Evolutionary conservation across 2,329 filamentous ascomycete genomes (phyloP), one percentile per base, ranked within the genome.

Genomic region (Aspergillus puulaauensis): DNA sequence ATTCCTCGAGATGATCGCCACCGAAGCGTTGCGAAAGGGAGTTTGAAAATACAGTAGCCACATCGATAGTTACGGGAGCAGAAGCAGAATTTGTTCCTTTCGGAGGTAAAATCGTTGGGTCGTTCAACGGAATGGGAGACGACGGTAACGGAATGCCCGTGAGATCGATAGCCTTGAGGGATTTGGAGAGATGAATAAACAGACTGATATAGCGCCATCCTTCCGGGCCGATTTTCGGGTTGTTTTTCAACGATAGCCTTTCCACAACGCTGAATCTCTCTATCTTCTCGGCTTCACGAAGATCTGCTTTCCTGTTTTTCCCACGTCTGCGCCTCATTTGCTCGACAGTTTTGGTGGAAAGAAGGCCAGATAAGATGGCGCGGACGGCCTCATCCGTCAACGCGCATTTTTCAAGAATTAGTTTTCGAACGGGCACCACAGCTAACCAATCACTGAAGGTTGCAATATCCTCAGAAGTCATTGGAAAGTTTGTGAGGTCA

Each of bases 361-460:
- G 79, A 2, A 99, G 80, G 3, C 91, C 93, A 1, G 93, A 91
- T 9, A 99, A 82, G 43, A 98, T 86, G 17, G 96, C 89, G 17
- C 95, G 85, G 6, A 97, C 80, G 3, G 91, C 91, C 71, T 96
- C 92, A 67, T 98, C 93, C 1, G 84, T 90, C 39, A 99, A 77
- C 6, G 91, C 90, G 59, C 91, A 93, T 70, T 96, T 91, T 68
- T 97, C 93, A 54, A 98, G 77, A 6, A 96, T 81, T 0, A 99
- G 77, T 68, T 96, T 91, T 64, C 90, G 89, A 3, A 98, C 88
- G 0, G 95, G 93, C 0, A 98, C 93, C 6, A 99, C 87, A 5
- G 95, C 93, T 41, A 99, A 81, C 80, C 93, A 99, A 71, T 99
- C 95, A 50, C 93, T 91, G 2, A 99, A 81, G 0, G 95, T 97